phyloP scores from a whole-genome alignment of 768 basidiomycete genomes.

The Leccinum variicolor region DNA sequence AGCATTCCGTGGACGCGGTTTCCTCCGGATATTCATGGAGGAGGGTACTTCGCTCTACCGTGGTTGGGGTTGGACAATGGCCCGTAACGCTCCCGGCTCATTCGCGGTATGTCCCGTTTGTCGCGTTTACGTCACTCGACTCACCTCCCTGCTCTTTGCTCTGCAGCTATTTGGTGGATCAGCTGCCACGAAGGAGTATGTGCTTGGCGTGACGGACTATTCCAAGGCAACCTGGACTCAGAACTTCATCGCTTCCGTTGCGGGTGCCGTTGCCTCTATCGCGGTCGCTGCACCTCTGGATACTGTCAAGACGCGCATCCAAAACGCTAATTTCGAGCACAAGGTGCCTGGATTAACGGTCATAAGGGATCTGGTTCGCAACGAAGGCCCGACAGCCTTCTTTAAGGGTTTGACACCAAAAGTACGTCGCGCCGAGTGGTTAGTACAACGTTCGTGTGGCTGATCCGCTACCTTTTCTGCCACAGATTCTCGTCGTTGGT shows the following conservation, averaged over 20 bases:
- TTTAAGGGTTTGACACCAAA: constrained; percentile 99
- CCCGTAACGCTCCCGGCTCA: constrained; percentile 91
- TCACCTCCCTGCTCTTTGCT: neutral
- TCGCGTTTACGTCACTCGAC: neutral
- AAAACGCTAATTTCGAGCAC: constrained; percentile 95
- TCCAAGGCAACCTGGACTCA: constrained; percentile 94
- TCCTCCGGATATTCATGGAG: constrained; percentile 85
- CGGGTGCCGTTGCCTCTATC: constrained; percentile 93
- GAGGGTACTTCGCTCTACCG: constrained; percentile 92
- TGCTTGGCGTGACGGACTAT: constrained; percentile 86
- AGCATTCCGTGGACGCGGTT: constrained; percentile 92
- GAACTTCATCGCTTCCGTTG: constrained; percentile 95
- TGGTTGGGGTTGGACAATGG: constrained; percentile 99
- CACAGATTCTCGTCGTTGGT: constrained; percentile 88
- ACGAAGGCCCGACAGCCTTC: constrained; percentile 81
- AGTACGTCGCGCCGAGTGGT: constrained; percentile 40
- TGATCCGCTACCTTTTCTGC: constrained; percentile 4
- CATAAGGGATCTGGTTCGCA: constrained; percentile 78
- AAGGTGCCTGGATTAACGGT: constrained; percentile 80
- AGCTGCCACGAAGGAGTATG: constrained; percentile 90
- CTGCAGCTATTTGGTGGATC: constrained; percentile 95
- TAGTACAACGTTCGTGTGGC: neutral
- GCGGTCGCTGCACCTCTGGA: constrained; percentile 96
- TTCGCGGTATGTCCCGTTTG: constrained; percentile 74
- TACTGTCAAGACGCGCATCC: constrained; percentile 95